Percentiles rank a stretch among this genome's conserved stretches.
Evolutionary conservation across 257 asterid species (phyloP).

Genomic region (Petrea volubilis): DNA sequence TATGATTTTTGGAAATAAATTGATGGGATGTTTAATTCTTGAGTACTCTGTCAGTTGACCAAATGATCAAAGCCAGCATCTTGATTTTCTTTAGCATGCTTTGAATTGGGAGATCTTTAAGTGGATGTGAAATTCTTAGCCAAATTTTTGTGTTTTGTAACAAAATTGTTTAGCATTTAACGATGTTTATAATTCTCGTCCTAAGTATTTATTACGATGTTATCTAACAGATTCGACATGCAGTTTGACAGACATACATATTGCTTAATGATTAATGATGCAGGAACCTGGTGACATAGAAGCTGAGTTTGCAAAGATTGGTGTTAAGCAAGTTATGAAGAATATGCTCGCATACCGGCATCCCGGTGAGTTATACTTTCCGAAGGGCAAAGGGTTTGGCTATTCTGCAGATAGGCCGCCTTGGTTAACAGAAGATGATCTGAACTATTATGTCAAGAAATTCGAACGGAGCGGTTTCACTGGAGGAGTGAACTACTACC

Average conservation of each 20-base stretch:
- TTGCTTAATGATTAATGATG: conserved; percentile 15
- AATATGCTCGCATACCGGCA: conserved; percentile 42
- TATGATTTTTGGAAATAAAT: neutral
- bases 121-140: neutral
- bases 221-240: neutral
- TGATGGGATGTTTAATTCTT: neutral
- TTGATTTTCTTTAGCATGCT: neutral
- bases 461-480: conserved; percentile 71
- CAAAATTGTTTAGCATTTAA: too few species aligned
- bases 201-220: neutral
- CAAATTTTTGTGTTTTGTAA: neutral
- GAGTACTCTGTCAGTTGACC: too few species aligned
- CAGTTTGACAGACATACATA: neutral
- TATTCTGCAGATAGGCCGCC: conserved; percentile 43
- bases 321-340: conserved; percentile 51
- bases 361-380: conserved; percentile 53
- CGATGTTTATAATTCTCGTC: too few species aligned
- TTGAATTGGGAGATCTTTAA: neutral
- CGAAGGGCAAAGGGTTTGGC: conserved; percentile 57
- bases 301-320: conserved; percentile 59
- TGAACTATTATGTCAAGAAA: conserved; percentile 53
- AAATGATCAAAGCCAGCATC: neutral
- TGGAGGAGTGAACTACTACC: conserved; percentile 78
- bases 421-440: conserved; percentile 69
- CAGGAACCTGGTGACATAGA: conserved; percentile 84